Evolutionary conservation across 2,329 filamentous ascomycete genomes (phyloP).

Genomic region (Ceratocystis eucalypticola): DNA sequence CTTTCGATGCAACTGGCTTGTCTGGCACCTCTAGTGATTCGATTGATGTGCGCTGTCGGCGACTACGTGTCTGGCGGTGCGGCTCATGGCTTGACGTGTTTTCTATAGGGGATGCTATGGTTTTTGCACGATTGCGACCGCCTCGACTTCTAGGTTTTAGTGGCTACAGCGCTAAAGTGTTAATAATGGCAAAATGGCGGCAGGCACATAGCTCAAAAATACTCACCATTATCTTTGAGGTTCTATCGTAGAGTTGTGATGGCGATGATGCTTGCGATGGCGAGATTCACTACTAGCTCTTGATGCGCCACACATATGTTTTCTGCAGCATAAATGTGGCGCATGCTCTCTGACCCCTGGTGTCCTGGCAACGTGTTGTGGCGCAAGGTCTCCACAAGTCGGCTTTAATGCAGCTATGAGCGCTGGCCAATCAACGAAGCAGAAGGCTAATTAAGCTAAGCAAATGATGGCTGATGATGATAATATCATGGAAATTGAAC

Average conservation of each 20-base stretch:
- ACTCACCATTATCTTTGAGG: not conserved
- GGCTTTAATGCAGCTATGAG: not conserved
- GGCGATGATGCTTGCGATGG: not conserved
- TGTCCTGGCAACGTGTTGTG: conserved; percentile 8
- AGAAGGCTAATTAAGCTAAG: not conserved
- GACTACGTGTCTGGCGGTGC: conserved; percentile 2
- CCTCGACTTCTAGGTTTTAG: not conserved
- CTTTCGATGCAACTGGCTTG: not conserved
- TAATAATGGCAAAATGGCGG: not conserved
- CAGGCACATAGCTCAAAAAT: not conserved
- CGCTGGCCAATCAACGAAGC: not conserved
- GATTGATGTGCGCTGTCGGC: not conserved
- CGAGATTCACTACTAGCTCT: not conserved
- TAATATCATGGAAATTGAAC: conserved; percentile 11
- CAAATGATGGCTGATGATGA: not conserved
- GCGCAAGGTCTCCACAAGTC: conserved; percentile 1
- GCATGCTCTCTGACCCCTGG: not conserved
- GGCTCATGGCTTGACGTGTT: not conserved
- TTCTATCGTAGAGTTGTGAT: not conserved
- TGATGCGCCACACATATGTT: not conserved
- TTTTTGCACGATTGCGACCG: not conserved
- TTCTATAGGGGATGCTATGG: not conserved
- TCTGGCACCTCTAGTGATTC: not conserved
- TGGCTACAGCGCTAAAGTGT: not conserved
- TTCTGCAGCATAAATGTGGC: not conserved